phyloP scores from a whole-genome alignment of 1,284 basidiomycete genomes.

The Blastosporella zonata region DNA sequence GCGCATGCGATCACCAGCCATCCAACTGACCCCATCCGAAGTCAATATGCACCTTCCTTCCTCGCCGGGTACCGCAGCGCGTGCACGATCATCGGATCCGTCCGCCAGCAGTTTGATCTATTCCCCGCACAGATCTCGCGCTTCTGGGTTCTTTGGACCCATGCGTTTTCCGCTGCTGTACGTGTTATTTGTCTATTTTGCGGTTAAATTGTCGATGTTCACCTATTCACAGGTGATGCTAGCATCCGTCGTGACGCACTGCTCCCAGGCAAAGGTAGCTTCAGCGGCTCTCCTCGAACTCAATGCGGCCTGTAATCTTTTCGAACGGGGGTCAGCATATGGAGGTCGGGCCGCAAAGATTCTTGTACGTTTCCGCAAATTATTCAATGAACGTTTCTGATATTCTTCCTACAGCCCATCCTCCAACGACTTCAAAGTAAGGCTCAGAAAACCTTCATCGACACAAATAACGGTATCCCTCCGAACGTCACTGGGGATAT shows the following conservation, averaged over 20 bases:
- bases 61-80: constrained; percentile 63
- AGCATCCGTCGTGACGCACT: constrained; percentile 65
- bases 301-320: constrained; percentile 55
- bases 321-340: constrained; percentile 53
- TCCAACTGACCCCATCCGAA: constrained; percentile 58
- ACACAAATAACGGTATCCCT: constrained; percentile 34
- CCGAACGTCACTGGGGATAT: constrained; percentile 50
- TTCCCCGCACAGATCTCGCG: constrained; percentile 60
- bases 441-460: not conserved
- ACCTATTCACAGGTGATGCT: constrained; percentile 54
- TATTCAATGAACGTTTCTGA: not conserved
- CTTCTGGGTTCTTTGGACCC: constrained; percentile 69
- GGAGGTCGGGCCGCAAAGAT: constrained; percentile 68
- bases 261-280: constrained; percentile 60
- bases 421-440: constrained; percentile 56
- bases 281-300: constrained; percentile 63
- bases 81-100: constrained; percentile 47
- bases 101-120: constrained; percentile 49
- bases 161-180: constrained; percentile 62
- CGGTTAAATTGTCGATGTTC: not conserved
- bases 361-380: constrained; percentile 36
- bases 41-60: constrained; percentile 63
- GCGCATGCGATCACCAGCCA: constrained; percentile 58
- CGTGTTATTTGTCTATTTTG: constrained; percentile 15
- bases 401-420: constrained; percentile 47